Percentiles rank a stretch among this genome's conserved stretches.
Conservation (phyloP, 371 early-diverging fungal genomes). For the Smittium mucronatum region DNA sequence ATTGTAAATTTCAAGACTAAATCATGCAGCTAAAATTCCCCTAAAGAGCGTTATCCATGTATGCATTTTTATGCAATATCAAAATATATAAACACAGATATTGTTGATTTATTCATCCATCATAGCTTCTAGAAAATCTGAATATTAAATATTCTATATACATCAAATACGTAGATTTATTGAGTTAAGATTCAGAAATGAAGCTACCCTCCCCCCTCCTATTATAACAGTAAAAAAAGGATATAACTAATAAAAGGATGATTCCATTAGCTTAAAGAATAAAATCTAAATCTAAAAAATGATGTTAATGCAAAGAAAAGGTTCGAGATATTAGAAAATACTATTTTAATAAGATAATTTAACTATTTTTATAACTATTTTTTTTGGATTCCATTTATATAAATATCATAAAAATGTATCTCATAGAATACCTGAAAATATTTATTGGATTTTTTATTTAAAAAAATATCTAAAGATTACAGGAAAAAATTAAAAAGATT, state of each 20-base stretch:
- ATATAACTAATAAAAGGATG: not conserved
- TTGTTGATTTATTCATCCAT: not conserved
- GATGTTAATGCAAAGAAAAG: not conserved
- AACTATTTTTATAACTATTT: too few relatives aligned
- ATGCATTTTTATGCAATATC: not conserved
- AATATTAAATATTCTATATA: not conserved
- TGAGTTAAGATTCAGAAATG: not conserved
- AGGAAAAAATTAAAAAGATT: too few relatives aligned
- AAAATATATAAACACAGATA: not conserved
- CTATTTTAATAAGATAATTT: not conserved
- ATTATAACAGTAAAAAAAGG: not conserved
- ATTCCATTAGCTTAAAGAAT: not conserved
- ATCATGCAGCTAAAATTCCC: not conserved
- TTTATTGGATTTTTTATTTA: too few relatives aligned
- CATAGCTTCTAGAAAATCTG: not conserved
- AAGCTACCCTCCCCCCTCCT: not conserved
- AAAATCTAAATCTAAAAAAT: not conserved
- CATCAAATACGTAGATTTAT: not conserved
- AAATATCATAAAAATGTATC: too few relatives aligned
- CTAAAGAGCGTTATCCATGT: not conserved
- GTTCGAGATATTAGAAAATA: not conserved
- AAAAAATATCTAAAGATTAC: too few relatives aligned
- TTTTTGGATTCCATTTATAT: too few relatives aligned
- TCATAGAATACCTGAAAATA: too few relatives aligned
- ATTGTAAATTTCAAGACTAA: not conserved